phyloP scores from a whole-genome alignment of 306 rosid species.

The Gynostemma pentaphyllum region DNA sequence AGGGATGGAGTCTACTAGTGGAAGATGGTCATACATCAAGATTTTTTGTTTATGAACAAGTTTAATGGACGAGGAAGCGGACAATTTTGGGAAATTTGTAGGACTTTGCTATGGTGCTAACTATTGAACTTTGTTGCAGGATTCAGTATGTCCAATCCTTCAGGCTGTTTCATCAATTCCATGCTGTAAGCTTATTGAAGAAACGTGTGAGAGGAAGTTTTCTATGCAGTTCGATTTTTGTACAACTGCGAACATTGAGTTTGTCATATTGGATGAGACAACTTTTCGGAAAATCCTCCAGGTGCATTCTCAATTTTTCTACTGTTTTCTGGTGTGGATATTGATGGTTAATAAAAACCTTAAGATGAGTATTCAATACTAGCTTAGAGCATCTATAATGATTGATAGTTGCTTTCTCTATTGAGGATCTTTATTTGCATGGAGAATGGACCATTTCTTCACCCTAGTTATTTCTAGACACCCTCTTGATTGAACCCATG shows the following conservation, averaged over 20 bases:
- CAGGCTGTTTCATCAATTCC: conserved; percentile 69
- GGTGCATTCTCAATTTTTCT: conserved; percentile 35
- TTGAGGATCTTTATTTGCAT: neutral
- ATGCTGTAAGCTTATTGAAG: conserved; percentile 65
- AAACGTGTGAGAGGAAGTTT: conserved; percentile 65
- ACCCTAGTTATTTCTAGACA: neutral
- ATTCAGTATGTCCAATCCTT: conserved; percentile 74
- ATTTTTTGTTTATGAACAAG: conserved; percentile 78
- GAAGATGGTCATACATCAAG: conserved; percentile 78
- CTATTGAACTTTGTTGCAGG: conserved; percentile 87
- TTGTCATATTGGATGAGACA: conserved; percentile 59
- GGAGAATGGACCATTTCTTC: neutral
- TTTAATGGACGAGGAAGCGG: conserved; percentile 84
- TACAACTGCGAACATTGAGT: conserved; percentile 69
- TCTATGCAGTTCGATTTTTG: conserved; percentile 87
- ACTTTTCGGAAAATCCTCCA: conserved; percentile 54
- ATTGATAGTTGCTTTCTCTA: neutral
- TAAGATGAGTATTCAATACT: conserved; percentile 10
- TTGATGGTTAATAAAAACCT: conserved; percentile 11
- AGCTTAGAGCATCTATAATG: conserved; percentile 4
- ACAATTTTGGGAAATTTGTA: conserved; percentile 69
- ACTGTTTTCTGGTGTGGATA: conserved; percentile 16
- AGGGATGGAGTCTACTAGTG: conserved; percentile 88
- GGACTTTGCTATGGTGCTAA: conserved; percentile 45
- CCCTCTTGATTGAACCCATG: neutral